Base-by-base conservation (phyloP, 306 rosid genomes). In the Canavalia ensiformis region DNA sequence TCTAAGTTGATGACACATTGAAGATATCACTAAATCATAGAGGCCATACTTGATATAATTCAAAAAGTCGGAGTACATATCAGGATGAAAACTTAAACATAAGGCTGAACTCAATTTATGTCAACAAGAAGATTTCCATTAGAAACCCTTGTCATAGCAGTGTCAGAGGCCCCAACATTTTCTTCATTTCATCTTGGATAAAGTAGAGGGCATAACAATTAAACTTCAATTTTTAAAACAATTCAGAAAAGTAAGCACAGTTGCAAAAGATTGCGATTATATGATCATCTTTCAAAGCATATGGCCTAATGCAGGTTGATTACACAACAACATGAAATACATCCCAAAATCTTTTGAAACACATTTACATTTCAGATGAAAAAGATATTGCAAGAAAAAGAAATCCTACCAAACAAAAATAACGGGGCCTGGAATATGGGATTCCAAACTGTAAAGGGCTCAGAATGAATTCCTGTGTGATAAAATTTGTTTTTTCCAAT, bases 381-480 rank as follows among this genome's bases (percentile, higher is more conserved):
- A 68, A 74, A n/a, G 46, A 49, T 74, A 62, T 2, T 8, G 12
- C 34, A 75, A 77, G 68, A 59, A 62, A 73, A 68, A 81, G 68
- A 81, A 72, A 83, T 54, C 72, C 29, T 82, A 95, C 99, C 99
- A 95, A 88, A 84, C 99, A 96, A 89, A 96, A 91, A 80, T 96
- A 96, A 1, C 99, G 92, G 13, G 97, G 98, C 90, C 99, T 89
- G 29, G 99, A 93, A 88, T 96, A 96, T 67, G 99, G 99, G 76
- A 96, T 90, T 45, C 94, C 97, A 76, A 96, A 93, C 81, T 96
- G 99, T 75, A 93, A 84, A 5, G 99, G 98, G 81, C 91, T 96
- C 71, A 93, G 86, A 80, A 96, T 93, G 85, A 96, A 96, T 84
- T 96, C 99, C 55, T 89, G 98, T 31, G 86, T 90, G 69, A 75